A percentile compares a stretch with the other conserved stretches of the same genome.
Conservation (phyloP, 495 filamentous ascomycete species). For the Daldinia loculata region DNA sequence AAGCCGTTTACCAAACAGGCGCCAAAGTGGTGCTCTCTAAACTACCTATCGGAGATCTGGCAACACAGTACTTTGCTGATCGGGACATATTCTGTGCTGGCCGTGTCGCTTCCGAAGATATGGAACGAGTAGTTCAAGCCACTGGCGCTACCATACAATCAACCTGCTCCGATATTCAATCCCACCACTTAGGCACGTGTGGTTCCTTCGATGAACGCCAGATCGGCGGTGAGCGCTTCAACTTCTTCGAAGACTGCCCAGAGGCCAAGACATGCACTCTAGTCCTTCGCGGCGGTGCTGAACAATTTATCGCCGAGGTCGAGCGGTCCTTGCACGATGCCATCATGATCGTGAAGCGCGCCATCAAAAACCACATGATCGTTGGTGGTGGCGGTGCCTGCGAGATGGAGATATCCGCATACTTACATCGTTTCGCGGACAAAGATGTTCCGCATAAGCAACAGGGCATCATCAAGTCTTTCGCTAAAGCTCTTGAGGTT, state of each 20-base stretch:
- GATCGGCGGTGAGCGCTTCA: constrained; percentile 96
- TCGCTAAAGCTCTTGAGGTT: constrained; percentile 96
- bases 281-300: constrained; percentile 91
- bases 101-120: constrained; percentile 89
- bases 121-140: constrained; percentile 95
- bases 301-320: constrained; percentile 99
- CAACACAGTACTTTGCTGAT: constrained; percentile 98
- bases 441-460: constrained; percentile 93
- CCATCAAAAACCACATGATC: constrained; percentile 90
- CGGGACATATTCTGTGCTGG: constrained; percentile 98
- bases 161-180: constrained; percentile 93
- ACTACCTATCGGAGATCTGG: constrained; percentile 95
- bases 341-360: constrained; percentile 99
- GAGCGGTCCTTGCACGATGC: constrained; percentile 97
- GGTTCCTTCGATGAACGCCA: constrained; percentile 92
- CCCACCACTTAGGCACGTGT: constrained; percentile 90
- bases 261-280: constrained; percentile 96
- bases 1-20: constrained; percentile 89
- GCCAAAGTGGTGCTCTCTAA: constrained; percentile 98
- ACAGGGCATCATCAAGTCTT: constrained; percentile 95
- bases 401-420: constrained; percentile 96
- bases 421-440: constrained; percentile 91
- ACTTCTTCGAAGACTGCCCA: constrained; percentile 96
- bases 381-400: constrained; percentile 94
- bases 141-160: constrained; percentile 92